These are phyloP conservation scores for Colletotrichum ledebouriae DNA, from an alignment of 2,329 filamentous ascomycete genomes.

Conservation along the genomic window DNA sequence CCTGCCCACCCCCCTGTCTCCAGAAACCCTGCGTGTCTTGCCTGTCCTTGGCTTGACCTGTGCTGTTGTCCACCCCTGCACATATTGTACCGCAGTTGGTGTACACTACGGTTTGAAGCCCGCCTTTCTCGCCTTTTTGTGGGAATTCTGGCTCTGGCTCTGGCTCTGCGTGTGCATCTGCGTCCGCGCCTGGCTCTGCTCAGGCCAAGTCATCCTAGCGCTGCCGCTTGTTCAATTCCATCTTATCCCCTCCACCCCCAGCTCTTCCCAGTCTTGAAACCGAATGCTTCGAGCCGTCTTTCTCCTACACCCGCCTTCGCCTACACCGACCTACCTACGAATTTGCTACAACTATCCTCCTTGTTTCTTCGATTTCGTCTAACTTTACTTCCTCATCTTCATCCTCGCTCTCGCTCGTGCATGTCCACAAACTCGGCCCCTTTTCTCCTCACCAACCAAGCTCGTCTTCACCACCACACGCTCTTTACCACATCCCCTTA, in stretches of 20 bases:
- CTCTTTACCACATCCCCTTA: slow-evolving; percentile 15
- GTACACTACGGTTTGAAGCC: slow-evolving; percentile 29
- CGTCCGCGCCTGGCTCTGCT: slow-evolving; percentile 23
- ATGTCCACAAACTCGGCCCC: background rate
- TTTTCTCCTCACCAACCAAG: background rate
- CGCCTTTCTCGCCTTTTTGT: slow-evolving; percentile 6
- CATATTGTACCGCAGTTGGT: background rate
- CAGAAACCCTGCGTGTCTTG: slow-evolving; percentile 37
- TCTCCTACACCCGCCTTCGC: slow-evolving; percentile 29
- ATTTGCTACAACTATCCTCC: slow-evolving; percentile 33
- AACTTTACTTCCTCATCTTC: slow-evolving; percentile 11
- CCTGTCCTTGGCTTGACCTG: slow-evolving; percentile 34
- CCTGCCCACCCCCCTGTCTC: slow-evolving; percentile 17
- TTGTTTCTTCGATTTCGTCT: slow-evolving; percentile 32
- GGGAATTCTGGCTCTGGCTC: background rate
- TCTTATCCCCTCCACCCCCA: slow-evolving; percentile 44
- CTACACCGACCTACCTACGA: slow-evolving; percentile 29
- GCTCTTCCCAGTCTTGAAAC: slow-evolving; percentile 40
- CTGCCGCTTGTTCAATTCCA: slow-evolving; percentile 41
- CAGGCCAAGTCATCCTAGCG: slow-evolving; percentile 39
- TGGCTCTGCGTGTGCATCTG: slow-evolving; percentile 15
- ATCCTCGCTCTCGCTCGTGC: slow-evolving; percentile 11
- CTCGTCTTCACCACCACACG: slow-evolving; percentile 17
- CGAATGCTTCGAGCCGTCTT: slow-evolving; percentile 29
- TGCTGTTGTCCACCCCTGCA: slow-evolving; percentile 1